A percentile compares a stretch with the other conserved stretches of the same genome.
phyloP scores from a whole-genome alignment of 1,284 basidiomycete genomes.

The Papiliotrema flavescens region DNA sequence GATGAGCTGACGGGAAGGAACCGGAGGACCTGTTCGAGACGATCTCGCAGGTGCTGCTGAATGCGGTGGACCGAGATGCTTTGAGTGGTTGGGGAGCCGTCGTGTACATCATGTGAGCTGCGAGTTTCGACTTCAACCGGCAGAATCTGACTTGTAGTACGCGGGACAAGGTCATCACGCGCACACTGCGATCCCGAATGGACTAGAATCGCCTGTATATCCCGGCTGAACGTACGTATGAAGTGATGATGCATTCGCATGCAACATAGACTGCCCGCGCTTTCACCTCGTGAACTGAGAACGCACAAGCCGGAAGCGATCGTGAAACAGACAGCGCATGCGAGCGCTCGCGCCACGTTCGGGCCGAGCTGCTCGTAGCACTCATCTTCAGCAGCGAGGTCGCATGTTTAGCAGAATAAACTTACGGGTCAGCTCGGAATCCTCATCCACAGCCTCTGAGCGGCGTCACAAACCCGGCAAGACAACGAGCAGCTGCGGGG shows the following conservation, averaged over 20 bases:
- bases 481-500: no score
- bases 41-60: constrained; percentile 91
- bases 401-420: no score
- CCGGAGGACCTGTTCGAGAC: constrained; percentile 98
- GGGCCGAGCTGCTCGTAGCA: no score
- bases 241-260: constrained; percentile 10
- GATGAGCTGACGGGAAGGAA: constrained; percentile 51
- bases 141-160: constrained; percentile 56
- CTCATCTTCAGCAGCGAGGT: no score
- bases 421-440: no score
- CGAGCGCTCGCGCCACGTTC: no score
- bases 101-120: constrained; percentile 88
- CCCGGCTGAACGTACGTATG: not conserved
- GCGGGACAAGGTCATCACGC: constrained; percentile 77
- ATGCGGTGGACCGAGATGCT: constrained; percentile 93
- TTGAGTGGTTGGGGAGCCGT: constrained; percentile 95
- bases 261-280: constrained; percentile 5
- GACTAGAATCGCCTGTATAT: constrained; percentile 55
- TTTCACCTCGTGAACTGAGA: not conserved
- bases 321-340: no score
- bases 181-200: constrained; percentile 85
- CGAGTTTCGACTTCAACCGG: not conserved
- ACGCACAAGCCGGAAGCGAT: no score
- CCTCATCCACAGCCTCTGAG: no score
- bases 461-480: no score